These are phyloP conservation scores for Petrea volubilis DNA, from an alignment of 257 asterid species.

Conservation along the genomic window DNA sequence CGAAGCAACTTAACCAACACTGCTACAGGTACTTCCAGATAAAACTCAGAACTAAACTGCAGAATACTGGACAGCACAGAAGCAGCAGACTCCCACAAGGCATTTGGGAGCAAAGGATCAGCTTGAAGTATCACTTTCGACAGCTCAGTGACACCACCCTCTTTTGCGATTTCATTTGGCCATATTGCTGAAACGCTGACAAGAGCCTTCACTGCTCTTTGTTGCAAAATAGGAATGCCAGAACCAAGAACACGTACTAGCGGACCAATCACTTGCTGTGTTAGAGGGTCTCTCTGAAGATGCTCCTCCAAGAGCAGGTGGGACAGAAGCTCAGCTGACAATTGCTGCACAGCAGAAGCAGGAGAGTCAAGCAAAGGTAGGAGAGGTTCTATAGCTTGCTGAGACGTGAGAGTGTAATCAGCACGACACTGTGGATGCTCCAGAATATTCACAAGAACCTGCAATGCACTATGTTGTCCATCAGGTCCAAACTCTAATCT, in stretches of 20 bases:
- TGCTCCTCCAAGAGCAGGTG: slow-evolving; percentile 88
- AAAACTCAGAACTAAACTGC: slow-evolving; percentile 90
- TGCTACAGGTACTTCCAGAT: slow-evolving; percentile 95
- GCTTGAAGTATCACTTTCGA: slow-evolving; percentile 87
- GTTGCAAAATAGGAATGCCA: slow-evolving; percentile 87
- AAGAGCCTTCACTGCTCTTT: slow-evolving; percentile 90
- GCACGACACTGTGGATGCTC: slow-evolving; percentile 95
- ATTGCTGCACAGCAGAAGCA: slow-evolving; percentile 89
- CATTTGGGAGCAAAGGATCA: slow-evolving; percentile 78
- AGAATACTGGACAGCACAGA: slow-evolving; percentile 84
- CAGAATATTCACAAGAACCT: slow-evolving; percentile 91
- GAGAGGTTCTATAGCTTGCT: slow-evolving; percentile 84
- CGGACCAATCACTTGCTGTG: slow-evolving; percentile 89
- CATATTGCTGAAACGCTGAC: slow-evolving; percentile 77
- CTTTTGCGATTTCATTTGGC: slow-evolving; percentile 98
- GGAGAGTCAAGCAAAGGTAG: slow-evolving; percentile 95
- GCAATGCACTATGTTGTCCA: slow-evolving; percentile 88
- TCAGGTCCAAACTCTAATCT: slow-evolving; percentile 85
- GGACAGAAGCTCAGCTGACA: slow-evolving; percentile 96
- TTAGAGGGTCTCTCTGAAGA: slow-evolving; percentile 87
- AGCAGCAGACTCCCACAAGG: slow-evolving; percentile 98
- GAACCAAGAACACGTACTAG: slow-evolving; percentile 87
- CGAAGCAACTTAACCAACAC: slow-evolving; percentile 88
- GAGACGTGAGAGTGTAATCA: slow-evolving; percentile 73
- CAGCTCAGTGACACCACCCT: slow-evolving; percentile 91